A percentile compares a stretch with the other conserved stretches of the same genome.
These are phyloP conservation scores for Phytophthora kernoviae DNA, from an alignment of 352 stramenopile species.

Conservation along the genomic window DNA sequence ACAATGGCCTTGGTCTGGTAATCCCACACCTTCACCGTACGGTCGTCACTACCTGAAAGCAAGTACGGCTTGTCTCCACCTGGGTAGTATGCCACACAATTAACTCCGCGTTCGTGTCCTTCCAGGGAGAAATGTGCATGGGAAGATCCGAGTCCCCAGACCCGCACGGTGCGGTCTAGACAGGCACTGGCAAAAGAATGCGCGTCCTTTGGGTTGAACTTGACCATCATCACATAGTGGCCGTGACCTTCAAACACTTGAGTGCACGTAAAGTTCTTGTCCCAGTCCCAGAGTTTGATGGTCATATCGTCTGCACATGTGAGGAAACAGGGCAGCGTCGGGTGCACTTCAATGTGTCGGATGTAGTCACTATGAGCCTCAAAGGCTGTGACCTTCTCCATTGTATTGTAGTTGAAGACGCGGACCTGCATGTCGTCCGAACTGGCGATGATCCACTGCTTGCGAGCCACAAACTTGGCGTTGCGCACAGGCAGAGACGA, in stretches of 20 bases:
- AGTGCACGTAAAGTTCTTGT: constrained; percentile 79
- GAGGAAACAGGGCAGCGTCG: constrained; percentile 96
- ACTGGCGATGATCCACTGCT: constrained; percentile 97
- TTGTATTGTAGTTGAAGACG: constrained; percentile 99
- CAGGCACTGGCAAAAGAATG: constrained; percentile 98
- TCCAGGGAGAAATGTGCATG: constrained; percentile 93
- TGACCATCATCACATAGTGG: constrained; percentile 99
- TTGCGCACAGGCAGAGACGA: constrained; percentile 94
- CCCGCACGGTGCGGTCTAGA: constrained; percentile 97
- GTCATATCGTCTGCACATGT: constrained; percentile 98
- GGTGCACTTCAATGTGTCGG: constrained; percentile 96
- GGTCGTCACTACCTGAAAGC: constrained; percentile 95
- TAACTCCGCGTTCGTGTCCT: constrained; percentile 97
- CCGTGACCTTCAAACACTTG: constrained; percentile 93
- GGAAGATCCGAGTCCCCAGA: constrained; percentile 92
- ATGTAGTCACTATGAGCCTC: constrained; percentile 99
- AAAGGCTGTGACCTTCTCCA: constrained; percentile 96
- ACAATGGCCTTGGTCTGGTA: constrained; percentile 99
- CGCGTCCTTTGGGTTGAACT: constrained; percentile 99
- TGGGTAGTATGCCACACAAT: constrained; percentile 99
- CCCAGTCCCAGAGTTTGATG: constrained; percentile 99
- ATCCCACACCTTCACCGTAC: constrained; percentile 99
- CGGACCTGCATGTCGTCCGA: constrained; percentile 97
- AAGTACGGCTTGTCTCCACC: constrained; percentile 99
- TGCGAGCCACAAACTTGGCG: constrained; percentile 95